Base-by-base conservation (phyloP, 148 eudicot genomes). In the Heliamphora exappendiculata region DNA sequence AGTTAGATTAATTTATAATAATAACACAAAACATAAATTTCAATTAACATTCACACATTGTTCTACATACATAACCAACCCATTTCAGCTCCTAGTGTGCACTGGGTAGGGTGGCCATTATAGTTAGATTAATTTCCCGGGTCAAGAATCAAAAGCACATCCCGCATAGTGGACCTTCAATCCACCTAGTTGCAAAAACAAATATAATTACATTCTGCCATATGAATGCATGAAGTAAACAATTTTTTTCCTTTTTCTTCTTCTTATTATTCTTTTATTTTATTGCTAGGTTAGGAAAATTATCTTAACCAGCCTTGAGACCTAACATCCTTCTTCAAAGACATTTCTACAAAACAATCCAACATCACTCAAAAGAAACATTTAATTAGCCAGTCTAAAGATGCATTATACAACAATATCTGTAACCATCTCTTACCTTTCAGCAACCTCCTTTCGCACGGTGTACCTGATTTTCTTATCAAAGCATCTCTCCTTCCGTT, bases 401-500 rank as follows among this genome's bases (percentile, higher is more conserved):
- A 73, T 3, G 26, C 60, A 51, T 31, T 50, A 50, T 16, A 49
- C n/a, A 62, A 63, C 67, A 60, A 10, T 2, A 5, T 29, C 41
- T n/a, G 28, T 10, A 63, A 31, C 33, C 10, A 7, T 11, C 24
- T 67, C 55, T 72, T 74, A 90, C 91, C 91, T 90, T 39, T 76
- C 84, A 44, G 93, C 93, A 76, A 88, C 93, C 81, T 90, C 93
- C 75, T 88, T 88, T 47, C 93, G 81, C 26, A 82, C 81, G n/a
- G 82, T 83, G 80, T 90, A 90, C 42, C 93, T 78, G 50, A 90
- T 88, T 77, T 85, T 90, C 81, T 88, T 88, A 63, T 90, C 93
- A 79, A 86, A 90, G 77, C 89, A 86, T 50, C 91, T 78, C 69
- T 84, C 93, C 73, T 87, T 89, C 55, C 91, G 72, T 70, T 90